Evolutionary conservation across 768 basidiomycete genomes (phyloP), one percentile per base, ranked within the genome.

Genomic region (Erythrobasidium yunnanense): DNA sequence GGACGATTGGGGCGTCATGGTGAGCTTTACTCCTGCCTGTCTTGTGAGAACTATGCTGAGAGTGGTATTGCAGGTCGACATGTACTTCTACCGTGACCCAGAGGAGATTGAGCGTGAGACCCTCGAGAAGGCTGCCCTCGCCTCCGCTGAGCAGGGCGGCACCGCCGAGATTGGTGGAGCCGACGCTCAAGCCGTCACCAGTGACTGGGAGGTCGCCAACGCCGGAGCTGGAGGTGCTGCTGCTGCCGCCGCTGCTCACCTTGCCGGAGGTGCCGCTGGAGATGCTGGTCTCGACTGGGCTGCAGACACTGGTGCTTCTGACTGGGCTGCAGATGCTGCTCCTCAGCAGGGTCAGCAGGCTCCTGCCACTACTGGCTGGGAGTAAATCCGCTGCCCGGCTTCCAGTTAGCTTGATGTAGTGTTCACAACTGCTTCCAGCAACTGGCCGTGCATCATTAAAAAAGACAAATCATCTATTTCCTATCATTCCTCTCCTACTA

Each of bases 1-100:
- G 69, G 91, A 93, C 69, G 88, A 87, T 73, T 99, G 95, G 95
- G 88, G 85, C 77, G 87, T 95, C 78, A 95, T 97, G 89, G 90
- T 42, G 38, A n/a, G 38, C 38, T n/a, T 42, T 11, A 42, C 38
- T n/a, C n/a, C 71, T 92, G 93, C 78, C 87, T 93, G 86, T 92
- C 23, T 18, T 42, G 4, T 42, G 25, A 23, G 18, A 42, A 42
- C 38, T 42, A n/a, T 11, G 11, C 38, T 42, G 38, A 13, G 27
- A n/a, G 49, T 25, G 18, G 3, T 29, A 4, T 11, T 42, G 11
- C n/a, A 42, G 38, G 38, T 55, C 18, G 71, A 71, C 70, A 71
- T 72, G 71, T 73, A 73, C 70, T 72, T 72, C 71, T 72, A 51
- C 49, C 69, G 45, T 35, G 29, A 0, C 33, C 46, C 23, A 17